Conservation (phyloP, 169 alveolate genomes). For the Ichthyophthirius multifiliis region DNA sequence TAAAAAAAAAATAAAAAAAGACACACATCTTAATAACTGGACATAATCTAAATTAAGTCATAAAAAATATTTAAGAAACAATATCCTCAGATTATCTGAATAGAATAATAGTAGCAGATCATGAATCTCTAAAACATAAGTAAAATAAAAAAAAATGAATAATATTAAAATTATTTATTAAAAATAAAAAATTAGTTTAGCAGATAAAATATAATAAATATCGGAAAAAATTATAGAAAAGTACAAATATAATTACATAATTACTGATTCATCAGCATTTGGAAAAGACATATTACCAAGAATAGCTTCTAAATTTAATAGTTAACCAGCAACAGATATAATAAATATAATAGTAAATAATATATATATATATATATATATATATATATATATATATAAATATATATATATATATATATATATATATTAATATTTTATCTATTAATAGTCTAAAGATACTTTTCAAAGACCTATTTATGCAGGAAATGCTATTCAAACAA, state of each 20-base stretch:
- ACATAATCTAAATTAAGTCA: neutral
- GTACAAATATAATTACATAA: constrained; percentile 48
- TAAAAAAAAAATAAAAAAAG: neutral
- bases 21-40: constrained; percentile 11
- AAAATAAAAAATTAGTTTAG: neutral
- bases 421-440: neutral
- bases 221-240: neutral
- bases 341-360: constrained; percentile 39
- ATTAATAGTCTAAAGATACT: constrained; percentile 23
- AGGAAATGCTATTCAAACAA: constrained; percentile 74
- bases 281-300: constrained; percentile 77
- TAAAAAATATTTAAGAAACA: neutral
- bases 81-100: neutral
- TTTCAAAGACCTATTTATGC: constrained; percentile 80
- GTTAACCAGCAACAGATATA: constrained; percentile 75
- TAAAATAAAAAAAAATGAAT: neutral
- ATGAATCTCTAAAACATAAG: neutral
- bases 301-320: constrained; percentile 58
- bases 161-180: neutral
- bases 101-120: constrained; percentile 16
- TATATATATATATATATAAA: neutral
- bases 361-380: too few species aligned
- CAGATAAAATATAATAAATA: too few species aligned
- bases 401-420: neutral
- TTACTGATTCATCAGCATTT: constrained; percentile 51